A percentile compares a stretch with the other conserved stretches of the same genome.
Evolutionary conservation across 345 rosid genomes (phyloP).

Genomic region (Eucalyptus pauciflora): DNA sequence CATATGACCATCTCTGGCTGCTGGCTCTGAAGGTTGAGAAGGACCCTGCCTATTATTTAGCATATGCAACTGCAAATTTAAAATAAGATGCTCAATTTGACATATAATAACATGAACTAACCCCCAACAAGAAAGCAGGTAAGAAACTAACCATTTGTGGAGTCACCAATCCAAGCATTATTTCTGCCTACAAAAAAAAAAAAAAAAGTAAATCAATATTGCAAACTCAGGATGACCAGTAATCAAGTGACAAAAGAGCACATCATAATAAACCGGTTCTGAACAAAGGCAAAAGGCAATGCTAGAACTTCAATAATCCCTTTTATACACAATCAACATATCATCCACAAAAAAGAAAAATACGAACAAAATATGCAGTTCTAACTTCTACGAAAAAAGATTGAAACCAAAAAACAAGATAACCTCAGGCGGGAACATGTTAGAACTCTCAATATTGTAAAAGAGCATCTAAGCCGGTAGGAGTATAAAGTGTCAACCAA

Average conservation of each 20-base stretch:
- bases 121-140: background rate
- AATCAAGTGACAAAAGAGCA: background rate
- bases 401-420: background rate
- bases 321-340: background rate
- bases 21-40: constrained; percentile 31
- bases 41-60: constrained; percentile 52
- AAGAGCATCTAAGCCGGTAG: background rate
- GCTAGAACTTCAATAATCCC: background rate
- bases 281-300: background rate
- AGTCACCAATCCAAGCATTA: constrained; percentile 78
- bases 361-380: background rate
- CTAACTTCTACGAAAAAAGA: background rate
- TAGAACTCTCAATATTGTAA: background rate
- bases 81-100: background rate
- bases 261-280: background rate
- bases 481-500: background rate
- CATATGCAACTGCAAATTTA: constrained; percentile 53
- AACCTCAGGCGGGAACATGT: background rate
- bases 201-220: background rate
- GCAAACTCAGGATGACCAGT: background rate
- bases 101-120: constrained; percentile 10
- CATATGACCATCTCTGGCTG: constrained; percentile 30
- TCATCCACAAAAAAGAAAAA: background rate
- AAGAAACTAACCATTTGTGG: constrained; percentile 48
- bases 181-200: constrained; percentile 54